These are phyloP conservation scores for Geotrichum macrosporum DNA, from an alignment of 1,139 yeast genomes.

Conservation along the genomic window DNA sequence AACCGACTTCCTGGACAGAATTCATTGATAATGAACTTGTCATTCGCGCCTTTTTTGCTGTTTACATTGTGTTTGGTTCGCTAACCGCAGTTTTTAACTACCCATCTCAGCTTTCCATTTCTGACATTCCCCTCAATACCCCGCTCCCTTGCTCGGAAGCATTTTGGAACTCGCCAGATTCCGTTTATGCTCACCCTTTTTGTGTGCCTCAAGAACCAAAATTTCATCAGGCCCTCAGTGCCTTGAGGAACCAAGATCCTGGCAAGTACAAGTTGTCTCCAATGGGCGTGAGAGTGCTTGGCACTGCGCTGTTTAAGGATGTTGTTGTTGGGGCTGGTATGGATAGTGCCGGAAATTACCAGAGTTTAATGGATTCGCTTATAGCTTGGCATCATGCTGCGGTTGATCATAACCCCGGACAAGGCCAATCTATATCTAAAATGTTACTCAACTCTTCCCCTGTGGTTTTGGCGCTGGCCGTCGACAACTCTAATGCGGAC, in stretches of 20 bases:
- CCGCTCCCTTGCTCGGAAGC: constrained; percentile 37
- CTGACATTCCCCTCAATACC: not conserved
- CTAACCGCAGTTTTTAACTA: constrained; percentile 34
- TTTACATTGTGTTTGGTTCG: constrained; percentile 33
- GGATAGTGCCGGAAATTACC: not conserved
- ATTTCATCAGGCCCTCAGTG: constrained; percentile 22
- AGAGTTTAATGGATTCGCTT: not conserved
- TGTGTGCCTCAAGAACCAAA: constrained; percentile 11
- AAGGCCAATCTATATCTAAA: constrained; percentile 28
- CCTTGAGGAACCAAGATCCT: constrained; percentile 10
- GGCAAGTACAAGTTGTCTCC: not conserved
- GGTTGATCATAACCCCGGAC: constrained; percentile 30
- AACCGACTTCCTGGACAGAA: constrained; percentile 5
- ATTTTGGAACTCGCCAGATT: constrained; percentile 31
- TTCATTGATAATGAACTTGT: constrained; percentile 30
- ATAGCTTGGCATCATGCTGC: constrained; percentile 15
- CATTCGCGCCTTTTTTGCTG: constrained; percentile 35
- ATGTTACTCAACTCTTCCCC: constrained; percentile 11
- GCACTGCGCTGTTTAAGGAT: constrained; percentile 12
- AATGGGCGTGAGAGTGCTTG: constrained; percentile 11
- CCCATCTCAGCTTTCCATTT: constrained; percentile 26
- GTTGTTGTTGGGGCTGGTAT: not conserved
- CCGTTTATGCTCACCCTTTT: constrained; percentile 4
- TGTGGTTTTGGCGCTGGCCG: constrained; percentile 9
- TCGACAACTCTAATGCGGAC: constrained; percentile 2